Evolutionary conservation across 2,329 filamentous ascomycete genomes (phyloP).

Genomic region (Colletotrichum karsti): DNA sequence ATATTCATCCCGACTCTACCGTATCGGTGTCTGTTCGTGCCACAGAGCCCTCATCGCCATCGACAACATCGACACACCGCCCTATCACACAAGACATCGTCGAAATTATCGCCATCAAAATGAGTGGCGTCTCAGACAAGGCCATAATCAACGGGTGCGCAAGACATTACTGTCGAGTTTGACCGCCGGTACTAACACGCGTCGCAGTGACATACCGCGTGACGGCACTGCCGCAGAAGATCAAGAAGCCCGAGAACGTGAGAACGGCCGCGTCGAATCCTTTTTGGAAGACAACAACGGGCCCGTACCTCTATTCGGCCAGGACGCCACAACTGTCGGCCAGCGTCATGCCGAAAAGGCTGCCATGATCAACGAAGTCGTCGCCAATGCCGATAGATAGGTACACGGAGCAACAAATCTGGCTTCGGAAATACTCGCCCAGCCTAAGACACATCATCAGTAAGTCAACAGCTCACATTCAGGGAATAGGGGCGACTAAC

Average conservation of each 20-base stretch:
- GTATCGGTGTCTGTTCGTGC: too few species aligned
- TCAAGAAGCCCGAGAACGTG: not conserved
- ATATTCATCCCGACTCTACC: too few species aligned
- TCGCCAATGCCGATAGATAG: not conserved
- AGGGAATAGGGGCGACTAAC: too few species aligned
- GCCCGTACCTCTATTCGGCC: not conserved
- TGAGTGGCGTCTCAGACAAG: not conserved
- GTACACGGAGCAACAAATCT: too few species aligned
- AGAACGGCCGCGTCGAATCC: not conserved
- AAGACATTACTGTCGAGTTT: not conserved
- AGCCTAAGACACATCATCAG: not conserved
- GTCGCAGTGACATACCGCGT: not conserved
- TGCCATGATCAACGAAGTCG: not conserved
- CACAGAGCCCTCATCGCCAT: too few species aligned
- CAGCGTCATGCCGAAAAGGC: not conserved
- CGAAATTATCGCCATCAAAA: not conserved
- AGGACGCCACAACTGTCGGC: not conserved
- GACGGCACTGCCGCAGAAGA: not conserved
- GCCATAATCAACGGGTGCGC: not conserved
- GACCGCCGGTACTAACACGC: not conserved
- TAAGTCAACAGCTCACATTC: not conserved
- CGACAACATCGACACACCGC: not conserved
- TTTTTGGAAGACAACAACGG: not conserved
- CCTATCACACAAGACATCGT: too few species aligned
- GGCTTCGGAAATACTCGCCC: not conserved